These are phyloP conservation scores for Symmetrospora coprosmae DNA, from an alignment of 768 basidiomycete species.

Conservation along the genomic window DNA sequence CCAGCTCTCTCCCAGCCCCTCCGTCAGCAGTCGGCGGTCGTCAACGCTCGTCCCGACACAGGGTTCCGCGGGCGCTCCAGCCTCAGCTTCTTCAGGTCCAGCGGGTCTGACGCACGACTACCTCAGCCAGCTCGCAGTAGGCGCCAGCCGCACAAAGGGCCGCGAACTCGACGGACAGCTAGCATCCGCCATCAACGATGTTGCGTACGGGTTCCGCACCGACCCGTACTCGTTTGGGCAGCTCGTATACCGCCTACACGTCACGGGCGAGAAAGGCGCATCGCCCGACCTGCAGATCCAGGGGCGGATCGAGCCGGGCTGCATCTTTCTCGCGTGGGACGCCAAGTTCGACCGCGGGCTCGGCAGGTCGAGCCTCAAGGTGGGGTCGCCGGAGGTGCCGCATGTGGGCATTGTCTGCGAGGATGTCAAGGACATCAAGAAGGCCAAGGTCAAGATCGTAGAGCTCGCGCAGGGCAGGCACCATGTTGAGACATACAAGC, in stretches of 20 bases:
- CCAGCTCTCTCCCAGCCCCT: neutral
- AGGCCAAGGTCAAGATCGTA: constrained; percentile 12
- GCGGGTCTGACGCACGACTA: constrained; percentile 7
- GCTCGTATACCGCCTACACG: neutral
- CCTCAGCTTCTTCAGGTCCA: neutral
- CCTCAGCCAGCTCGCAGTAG: neutral
- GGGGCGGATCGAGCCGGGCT: constrained; percentile 11
- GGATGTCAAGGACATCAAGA: constrained; percentile 16
- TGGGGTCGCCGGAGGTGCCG: constrained; percentile 10
- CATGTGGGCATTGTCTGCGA: constrained; percentile 9
- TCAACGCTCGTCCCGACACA: constrained; percentile 1
- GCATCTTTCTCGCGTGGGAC: constrained; percentile 31
- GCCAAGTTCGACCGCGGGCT: constrained; percentile 25
- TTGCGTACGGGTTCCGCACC: constrained; percentile 4
- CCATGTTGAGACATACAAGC: constrained; percentile 9
- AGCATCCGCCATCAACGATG: constrained; percentile 3
- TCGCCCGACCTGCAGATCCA: constrained; percentile 10
- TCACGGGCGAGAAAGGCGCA: constrained; percentile 1
- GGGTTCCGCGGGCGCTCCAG: neutral
- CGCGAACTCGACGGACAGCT: constrained; percentile 10
- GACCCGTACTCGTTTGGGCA: constrained; percentile 9
- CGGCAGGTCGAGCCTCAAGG: constrained; percentile 9
- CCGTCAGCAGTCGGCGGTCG: neutral
- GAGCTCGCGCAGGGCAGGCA: constrained; percentile 14
- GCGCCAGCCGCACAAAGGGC: neutral